phyloP scores from a whole-genome alignment of 495 filamentous ascomycete genomes.

The Sordaria brevicollis region DNA sequence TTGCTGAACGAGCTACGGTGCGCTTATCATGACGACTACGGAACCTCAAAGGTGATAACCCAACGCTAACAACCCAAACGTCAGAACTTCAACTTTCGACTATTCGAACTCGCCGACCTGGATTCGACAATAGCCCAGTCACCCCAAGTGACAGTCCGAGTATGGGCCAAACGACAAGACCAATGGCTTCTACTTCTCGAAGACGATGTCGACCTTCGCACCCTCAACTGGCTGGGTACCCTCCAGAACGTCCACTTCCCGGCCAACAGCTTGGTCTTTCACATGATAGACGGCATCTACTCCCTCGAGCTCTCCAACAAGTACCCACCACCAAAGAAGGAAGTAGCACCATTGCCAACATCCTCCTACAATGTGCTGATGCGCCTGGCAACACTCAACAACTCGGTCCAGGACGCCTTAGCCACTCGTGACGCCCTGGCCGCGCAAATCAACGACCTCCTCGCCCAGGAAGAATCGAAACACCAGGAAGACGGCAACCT shows the following conservation, averaged over 20 bases:
- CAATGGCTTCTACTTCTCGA: conserved; percentile 62
- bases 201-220: conserved; percentile 55
- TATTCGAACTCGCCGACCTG: conserved; percentile 67
- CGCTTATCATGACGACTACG: conserved; percentile 4
- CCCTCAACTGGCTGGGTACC: conserved; percentile 72
- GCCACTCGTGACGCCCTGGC: conserved; percentile 65
- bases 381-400: conserved; percentile 78
- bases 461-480: conserved; percentile 40
- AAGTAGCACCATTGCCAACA: conserved; percentile 34
- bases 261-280: conserved; percentile 75
- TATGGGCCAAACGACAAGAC: conserved; percentile 62
- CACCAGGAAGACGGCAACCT: conserved; percentile 21
- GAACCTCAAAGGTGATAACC: not conserved
- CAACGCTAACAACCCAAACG: not conserved
- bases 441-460: conserved; percentile 63
- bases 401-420: conserved; percentile 85
- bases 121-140: conserved; percentile 55
- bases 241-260: conserved; percentile 74
- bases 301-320: conserved; percentile 44
- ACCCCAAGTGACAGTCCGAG: conserved; percentile 53
- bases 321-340: conserved; percentile 34
- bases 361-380: conserved; percentile 89
- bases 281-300: conserved; percentile 84
- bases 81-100: conserved; percentile 77
- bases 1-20: conserved; percentile 61